phyloP scores from a whole-genome alignment of 1,284 basidiomycete genomes.

The Cryptococcus sp. region DNA sequence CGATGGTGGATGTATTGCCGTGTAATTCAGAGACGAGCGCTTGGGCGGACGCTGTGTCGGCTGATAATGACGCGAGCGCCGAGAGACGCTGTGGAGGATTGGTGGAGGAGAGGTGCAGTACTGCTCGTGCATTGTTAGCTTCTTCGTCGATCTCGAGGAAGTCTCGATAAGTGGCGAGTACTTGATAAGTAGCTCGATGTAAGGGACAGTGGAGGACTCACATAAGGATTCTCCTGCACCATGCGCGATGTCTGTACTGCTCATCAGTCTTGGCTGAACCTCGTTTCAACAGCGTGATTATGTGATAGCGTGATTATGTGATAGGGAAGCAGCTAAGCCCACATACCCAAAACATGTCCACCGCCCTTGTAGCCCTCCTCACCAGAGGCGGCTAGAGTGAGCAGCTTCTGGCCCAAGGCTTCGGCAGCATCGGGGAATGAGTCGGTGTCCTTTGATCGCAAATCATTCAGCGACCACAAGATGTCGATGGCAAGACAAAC shows the following conservation, averaged over 20 bases:
- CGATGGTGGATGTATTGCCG: constrained; percentile 12
- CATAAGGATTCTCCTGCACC: constrained; percentile 71
- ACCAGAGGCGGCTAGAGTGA: constrained; percentile 55
- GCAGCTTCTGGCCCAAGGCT: constrained; percentile 62
- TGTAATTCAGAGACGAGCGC: constrained; percentile 53
- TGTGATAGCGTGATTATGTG: not conserved
- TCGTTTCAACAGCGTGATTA: not conserved
- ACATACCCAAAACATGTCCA: constrained; percentile 60
- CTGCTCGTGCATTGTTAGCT: constrained; percentile 51
- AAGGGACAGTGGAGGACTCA: constrained; percentile 26
- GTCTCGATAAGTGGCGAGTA: no score
- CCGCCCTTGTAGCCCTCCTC: constrained; percentile 43
- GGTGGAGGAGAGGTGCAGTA: constrained; percentile 43
- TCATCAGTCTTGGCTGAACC: not conserved
- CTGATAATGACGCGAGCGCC: constrained; percentile 64
- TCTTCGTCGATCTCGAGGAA: not conserved
- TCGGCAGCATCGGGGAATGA: constrained; percentile 64
- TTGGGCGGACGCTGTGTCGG: constrained; percentile 59
- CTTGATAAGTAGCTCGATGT: no score
- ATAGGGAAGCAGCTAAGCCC: no score
- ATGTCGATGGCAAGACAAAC: no score
- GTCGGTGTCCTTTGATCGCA: constrained; percentile 52
- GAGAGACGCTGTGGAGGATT: constrained; percentile 59
- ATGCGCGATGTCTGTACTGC: constrained; percentile 64
- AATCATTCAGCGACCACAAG: not conserved